Evolutionary conservation across 371 early-diverging fungal species (phyloP), one percentile per base, ranked within the genome.

Genomic region (Apophysomyces variabilis): DNA sequence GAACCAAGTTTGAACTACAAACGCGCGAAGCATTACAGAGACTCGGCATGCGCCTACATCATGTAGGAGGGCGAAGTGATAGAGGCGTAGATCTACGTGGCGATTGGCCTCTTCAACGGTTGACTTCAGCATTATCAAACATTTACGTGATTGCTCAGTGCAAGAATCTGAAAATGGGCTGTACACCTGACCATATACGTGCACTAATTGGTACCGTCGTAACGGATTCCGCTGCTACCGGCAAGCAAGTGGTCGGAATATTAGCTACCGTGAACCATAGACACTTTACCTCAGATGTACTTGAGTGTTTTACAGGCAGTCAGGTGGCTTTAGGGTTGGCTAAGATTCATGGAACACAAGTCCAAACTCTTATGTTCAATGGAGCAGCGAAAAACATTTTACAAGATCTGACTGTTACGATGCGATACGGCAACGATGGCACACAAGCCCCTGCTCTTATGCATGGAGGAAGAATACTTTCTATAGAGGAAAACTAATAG

Each of bases 11-110:
- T 54, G 83, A 82, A 65, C 60, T 71, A 58, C 78, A 79, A 61
- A 76, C 80, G 0, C 57, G 68, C 32, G 65, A 72, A 44, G 71
- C 74, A 5, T 58, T 82, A 4, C 16, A 66, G 21, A 8, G 46
- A 5, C 54, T 75, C n/a, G 77, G 77, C 9, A 79, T 82, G 80
- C 46, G 50, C n/a, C 58, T 82, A 8, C 58, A 58, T 21, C 78
- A 75, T 61, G 73, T 71, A 7, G 83, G 83, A 7, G 83, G 83
- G 8, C 69, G 64, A 54, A 66, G 74, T 8, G 83, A 82, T 60
- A 66, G 78, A 21, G 83, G 83, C 5, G 65, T 82, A 16, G 83
- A 82, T 66, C 46, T 82, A 0, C 57, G 74, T 41, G 83, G 83
- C 4, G 37, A 57, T 5, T 82, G 83, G 83, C 71, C 65, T 13